phyloP scores from a whole-genome alignment of 176 grass and related monocot genomes.

The Hyparrhenia diplandra region DNA sequence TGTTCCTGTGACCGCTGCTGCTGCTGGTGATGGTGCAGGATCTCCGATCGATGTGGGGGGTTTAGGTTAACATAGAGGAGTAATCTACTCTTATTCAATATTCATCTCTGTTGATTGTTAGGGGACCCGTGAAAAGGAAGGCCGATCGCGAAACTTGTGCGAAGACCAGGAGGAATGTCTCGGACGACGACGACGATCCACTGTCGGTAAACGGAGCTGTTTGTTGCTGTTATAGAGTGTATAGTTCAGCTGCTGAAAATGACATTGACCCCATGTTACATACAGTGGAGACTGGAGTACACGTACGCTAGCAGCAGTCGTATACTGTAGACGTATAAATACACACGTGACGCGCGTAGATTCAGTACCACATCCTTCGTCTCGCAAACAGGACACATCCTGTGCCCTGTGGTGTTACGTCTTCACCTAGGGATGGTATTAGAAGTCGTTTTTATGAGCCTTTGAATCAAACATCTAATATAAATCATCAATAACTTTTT shows the following conservation, averaged over 20 bases:
- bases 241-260: not conserved
- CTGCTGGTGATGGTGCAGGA: not conserved
- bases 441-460: no score
- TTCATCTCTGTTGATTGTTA: not conserved
- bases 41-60: conserved; percentile 1
- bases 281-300: not conserved
- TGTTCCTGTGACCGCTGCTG: not conserved
- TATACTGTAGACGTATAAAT: not conserved
- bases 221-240: not conserved
- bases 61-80: not conserved
- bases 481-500: no score
- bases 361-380: not conserved
- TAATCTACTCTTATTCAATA: not conserved
- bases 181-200: no score
- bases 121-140: not conserved
- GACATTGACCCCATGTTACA: no score
- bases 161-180: not conserved
- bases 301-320: not conserved
- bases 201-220: no score
- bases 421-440: no score
- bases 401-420: not conserved
- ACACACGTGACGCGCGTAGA: not conserved
- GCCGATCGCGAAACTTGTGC: not conserved
- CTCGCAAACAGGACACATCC: not conserved
- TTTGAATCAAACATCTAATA: no score